Conservation (phyloP, 495 filamentous ascomycete species). For the Cladorrhinum samala region DNA sequence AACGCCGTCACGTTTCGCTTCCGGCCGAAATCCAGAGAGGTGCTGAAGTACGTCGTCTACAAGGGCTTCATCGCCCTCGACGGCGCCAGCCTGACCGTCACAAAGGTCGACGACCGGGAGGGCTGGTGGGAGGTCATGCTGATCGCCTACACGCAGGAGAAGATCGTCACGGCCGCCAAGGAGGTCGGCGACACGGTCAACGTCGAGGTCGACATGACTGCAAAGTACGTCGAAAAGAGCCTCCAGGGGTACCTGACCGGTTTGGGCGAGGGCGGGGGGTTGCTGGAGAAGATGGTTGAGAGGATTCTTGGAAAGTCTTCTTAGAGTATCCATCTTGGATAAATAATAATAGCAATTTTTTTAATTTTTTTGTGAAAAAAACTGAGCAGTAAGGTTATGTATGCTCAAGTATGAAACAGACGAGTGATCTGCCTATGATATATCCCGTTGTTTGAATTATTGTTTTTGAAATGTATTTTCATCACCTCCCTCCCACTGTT, state of each 20-base stretch:
- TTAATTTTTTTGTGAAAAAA: too few relatives aligned
- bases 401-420: too few relatives aligned
- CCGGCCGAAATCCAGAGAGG: conserved; percentile 55
- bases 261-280: conserved; percentile 41
- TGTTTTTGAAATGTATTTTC: too few relatives aligned
- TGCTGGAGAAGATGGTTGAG: conserved; percentile 80
- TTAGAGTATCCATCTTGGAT: too few relatives aligned
- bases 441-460: too few relatives aligned
- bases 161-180: conserved; percentile 79
- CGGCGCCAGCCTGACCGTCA: conserved; percentile 93
- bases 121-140: conserved; percentile 98
- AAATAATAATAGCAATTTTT: too few relatives aligned
- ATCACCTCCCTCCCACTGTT: too few relatives aligned
- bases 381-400: too few relatives aligned
- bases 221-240: conserved; percentile 98
- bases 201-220: conserved; percentile 96
- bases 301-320: conserved; percentile 66
- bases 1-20: conserved; percentile 86
- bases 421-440: too few relatives aligned
- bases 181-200: conserved; percentile 81
- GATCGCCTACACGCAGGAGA: conserved; percentile 95
- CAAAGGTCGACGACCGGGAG: conserved; percentile 65
- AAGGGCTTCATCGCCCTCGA: conserved; percentile 96
- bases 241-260: conserved; percentile 61
- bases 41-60: conserved; percentile 83